Base-by-base conservation (phyloP, 768 basidiomycete species). In the Leccinum incarnatum region DNA sequence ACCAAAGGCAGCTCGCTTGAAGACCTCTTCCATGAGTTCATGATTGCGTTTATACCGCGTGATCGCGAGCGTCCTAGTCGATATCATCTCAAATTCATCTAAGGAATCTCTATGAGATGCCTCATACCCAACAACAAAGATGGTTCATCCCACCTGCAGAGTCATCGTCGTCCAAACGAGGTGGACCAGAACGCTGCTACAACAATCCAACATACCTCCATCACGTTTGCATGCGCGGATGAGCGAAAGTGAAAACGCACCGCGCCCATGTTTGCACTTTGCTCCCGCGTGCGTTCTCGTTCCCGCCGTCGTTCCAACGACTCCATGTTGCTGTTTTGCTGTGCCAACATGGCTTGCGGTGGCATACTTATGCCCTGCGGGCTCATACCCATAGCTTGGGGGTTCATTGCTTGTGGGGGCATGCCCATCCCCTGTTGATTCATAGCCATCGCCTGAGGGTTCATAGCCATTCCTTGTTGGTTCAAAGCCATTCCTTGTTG, bases 1-100 rank as follows among this genome's bases (percentile, higher is more conserved):
- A 63, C 90, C 83, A 65, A 84, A 88, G 1, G 87, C 88, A 23
- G 91, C 90, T 62, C 83, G 81, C 62, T 78, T 79, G 71, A 93
- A 92, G 2, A 93, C 87, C 46, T 88, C 88, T 67, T 87, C 87
- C 90, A 93, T 93, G 59, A 88, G 77, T 47, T 91, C 91, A 65
- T 93, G 89, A 65, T 93, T 93, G 6, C 90, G 84, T 62, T 80
- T 82, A 67, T 91, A 93, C 36, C 91, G 79, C 17, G 84, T 81
- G 36, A 88, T 66, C 7, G 91, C 88, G 15, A 92, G 77, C 2
- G 88, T 83, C 46, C 88, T 81, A 2, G 88, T 84, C 0, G 91
- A 88, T 58, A 92, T 87, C 59, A 80, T 76, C 58, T 92, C 90
- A 23, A 79, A 73, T 60, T 90, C 88, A 63, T 89, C 86, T 82